phyloP scores from a whole-genome alignment of 2,329 filamentous ascomycete genomes.

The Dryadomyces quercivorus region DNA sequence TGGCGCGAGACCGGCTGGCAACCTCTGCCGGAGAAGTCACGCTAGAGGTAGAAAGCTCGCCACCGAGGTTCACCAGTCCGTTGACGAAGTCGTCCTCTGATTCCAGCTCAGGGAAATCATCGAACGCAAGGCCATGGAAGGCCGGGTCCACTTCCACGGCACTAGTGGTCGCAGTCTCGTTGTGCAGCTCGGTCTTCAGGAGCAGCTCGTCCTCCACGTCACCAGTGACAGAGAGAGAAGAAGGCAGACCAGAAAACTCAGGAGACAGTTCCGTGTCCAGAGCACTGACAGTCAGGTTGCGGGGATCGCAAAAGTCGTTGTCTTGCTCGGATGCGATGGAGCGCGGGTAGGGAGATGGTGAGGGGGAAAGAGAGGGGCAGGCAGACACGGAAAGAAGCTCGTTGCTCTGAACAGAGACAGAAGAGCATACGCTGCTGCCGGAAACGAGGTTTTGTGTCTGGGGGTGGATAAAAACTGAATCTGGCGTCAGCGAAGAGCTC shows the following conservation, averaged over 20 bases:
- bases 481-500: conserved; percentile 20
- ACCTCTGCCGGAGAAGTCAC: conserved; percentile 21
- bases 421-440: conserved; percentile 17
- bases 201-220: conserved; percentile 41
- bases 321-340: conserved; percentile 58
- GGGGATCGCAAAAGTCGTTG: conserved; percentile 81
- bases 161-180: conserved; percentile 18
- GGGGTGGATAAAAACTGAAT: conserved; percentile 33
- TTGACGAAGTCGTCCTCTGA: conserved; percentile 79
- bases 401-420: conserved; percentile 48
- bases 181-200: conserved; percentile 37
- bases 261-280: conserved; percentile 36
- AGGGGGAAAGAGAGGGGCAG: conserved; percentile 78
- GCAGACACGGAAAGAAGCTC: conserved; percentile 54
- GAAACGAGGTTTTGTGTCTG: conserved; percentile 31
- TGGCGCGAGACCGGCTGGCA: conserved; percentile 51
- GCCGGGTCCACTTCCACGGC: conserved; percentile 26
- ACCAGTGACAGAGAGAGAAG: conserved; percentile 47
- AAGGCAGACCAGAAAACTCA: conserved; percentile 54
- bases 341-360: conserved; percentile 65
- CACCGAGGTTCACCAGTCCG: conserved; percentile 56
- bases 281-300: conserved; percentile 66
- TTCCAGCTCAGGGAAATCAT: conserved; percentile 81
- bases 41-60: conserved; percentile 25
- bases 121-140: conserved; percentile 59